These are phyloP conservation scores for Sisymbrium altissimum DNA, from an alignment of 345 rosid species.

Conservation along the genomic window DNA sequence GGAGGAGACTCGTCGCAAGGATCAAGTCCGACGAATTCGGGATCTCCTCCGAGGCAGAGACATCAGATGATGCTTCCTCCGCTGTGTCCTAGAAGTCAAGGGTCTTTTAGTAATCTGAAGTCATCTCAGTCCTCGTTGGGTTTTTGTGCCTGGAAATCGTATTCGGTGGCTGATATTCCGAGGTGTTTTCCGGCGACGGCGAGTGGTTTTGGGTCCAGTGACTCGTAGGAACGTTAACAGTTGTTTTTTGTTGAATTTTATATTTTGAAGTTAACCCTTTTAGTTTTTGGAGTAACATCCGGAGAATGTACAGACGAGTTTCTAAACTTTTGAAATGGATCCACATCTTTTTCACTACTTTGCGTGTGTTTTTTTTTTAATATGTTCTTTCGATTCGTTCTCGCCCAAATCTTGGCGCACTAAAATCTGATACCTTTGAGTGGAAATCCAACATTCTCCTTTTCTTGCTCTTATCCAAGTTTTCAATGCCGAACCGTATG, in stretches of 20 bases:
- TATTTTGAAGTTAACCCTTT: not conserved
- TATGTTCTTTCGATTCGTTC: not conserved
- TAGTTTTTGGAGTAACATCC: slow-evolving; percentile 1
- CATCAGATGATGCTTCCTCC: slow-evolving; percentile 51
- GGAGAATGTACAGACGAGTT: slow-evolving; percentile 28
- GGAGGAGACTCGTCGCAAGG: slow-evolving; percentile 43
- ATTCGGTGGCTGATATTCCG: slow-evolving; percentile 58
- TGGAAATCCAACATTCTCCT: not conserved
- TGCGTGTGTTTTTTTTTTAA: no score
- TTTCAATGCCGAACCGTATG: not conserved
- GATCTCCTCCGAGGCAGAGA: slow-evolving; percentile 47
- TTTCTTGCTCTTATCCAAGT: not conserved
- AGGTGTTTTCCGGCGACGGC: slow-evolving; percentile 38
- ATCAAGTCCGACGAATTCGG: slow-evolving; percentile 42
- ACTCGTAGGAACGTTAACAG: slow-evolving; percentile 10
- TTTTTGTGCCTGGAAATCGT: slow-evolving; percentile 52
- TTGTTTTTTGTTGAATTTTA: slow-evolving; percentile 8
- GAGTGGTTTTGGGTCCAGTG: slow-evolving; percentile 4
- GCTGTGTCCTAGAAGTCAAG: slow-evolving; percentile 47
- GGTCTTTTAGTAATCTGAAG: slow-evolving; percentile 32
- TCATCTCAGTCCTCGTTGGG: slow-evolving; percentile 27
- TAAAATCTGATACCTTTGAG: not conserved
- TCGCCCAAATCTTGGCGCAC: not conserved
- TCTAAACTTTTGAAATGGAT: not conserved
- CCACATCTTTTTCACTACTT: not conserved